phyloP scores from a whole-genome alignment of 2,329 filamentous ascomycete genomes.

The Exophiala sp. region DNA sequence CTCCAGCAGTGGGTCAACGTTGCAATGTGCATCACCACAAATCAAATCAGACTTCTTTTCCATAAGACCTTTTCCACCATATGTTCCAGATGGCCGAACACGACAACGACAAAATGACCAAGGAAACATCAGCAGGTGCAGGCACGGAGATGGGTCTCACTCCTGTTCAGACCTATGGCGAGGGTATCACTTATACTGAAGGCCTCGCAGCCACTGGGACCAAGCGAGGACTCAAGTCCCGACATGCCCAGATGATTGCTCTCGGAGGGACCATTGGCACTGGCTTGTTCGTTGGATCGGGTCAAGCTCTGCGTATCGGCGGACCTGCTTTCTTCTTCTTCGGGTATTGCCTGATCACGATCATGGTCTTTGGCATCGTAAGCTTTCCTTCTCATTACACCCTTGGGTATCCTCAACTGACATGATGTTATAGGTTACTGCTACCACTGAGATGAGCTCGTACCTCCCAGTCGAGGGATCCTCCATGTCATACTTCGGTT shows the following conservation, averaged over 20 bases:
- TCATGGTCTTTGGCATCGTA: conserved; percentile 37
- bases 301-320: conserved; percentile 63
- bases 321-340: conserved; percentile 52
- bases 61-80: neutral
- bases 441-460: conserved; percentile 47
- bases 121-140: neutral
- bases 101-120: neutral
- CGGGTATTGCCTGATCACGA: conserved; percentile 37
- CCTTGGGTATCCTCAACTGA: too few relatives aligned
- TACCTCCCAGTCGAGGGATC: conserved; percentile 43
- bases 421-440: conserved; percentile 31
- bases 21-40: neutral
- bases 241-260: conserved; percentile 32
- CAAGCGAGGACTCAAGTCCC: conserved; percentile 28
- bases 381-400: too few relatives aligned
- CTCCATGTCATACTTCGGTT: conserved; percentile 54
- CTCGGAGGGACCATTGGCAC: conserved; percentile 49
- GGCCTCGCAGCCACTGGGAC: conserved; percentile 5
- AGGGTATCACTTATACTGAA: conserved; percentile 18
- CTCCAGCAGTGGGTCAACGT: neutral
- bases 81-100: neutral
- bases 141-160: neutral
- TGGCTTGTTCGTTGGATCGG: conserved; percentile 81
- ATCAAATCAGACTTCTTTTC: neutral
- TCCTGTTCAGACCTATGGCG: neutral